phyloP scores from a whole-genome alignment of 2,329 filamentous ascomycete genomes.

The Trichoderma breve region DNA sequence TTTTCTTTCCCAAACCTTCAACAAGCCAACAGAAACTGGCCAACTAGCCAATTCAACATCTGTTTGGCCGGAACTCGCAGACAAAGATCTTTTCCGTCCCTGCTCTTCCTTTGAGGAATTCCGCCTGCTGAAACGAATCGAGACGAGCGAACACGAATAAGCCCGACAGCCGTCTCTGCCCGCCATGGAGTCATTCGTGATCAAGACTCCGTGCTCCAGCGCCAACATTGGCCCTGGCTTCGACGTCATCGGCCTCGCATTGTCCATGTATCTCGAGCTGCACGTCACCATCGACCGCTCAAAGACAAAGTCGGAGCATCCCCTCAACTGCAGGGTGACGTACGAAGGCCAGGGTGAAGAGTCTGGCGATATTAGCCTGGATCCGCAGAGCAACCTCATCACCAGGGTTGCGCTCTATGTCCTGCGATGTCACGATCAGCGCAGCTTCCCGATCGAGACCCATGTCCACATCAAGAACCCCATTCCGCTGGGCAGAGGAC shows the following conservation, averaged over 20 bases:
- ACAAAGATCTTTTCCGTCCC: neutral
- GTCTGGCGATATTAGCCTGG: conserved; percentile 71
- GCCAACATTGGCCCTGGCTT: conserved; percentile 98
- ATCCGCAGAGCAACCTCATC: conserved; percentile 86
- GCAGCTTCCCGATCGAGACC: conserved; percentile 79
- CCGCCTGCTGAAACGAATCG: neutral
- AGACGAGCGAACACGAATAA: neutral
- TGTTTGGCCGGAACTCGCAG: neutral
- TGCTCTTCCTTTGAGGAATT: neutral
- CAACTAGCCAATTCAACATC: neutral
- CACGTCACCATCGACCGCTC: conserved; percentile 71
- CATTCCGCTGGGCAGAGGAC: conserved; percentile 85
- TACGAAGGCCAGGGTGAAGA: conserved; percentile 82
- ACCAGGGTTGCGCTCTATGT: conserved; percentile 94
- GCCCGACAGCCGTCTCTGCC: conserved; percentile 10
- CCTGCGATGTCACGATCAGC: conserved; percentile 84
- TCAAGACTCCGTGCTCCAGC: conserved; percentile 87
- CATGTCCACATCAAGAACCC: conserved; percentile 94
- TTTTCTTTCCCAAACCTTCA: neutral
- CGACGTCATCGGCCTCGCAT: conserved; percentile 92
- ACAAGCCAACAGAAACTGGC: neutral
- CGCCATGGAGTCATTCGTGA: conserved; percentile 60
- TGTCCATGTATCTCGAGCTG: conserved; percentile 91
- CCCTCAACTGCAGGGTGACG: conserved; percentile 83
- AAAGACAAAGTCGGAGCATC: conserved; percentile 51